A percentile compares a stretch with the other conserved stretches of the same genome.
Conservation (phyloP, 2,329 filamentous ascomycete species). For the Fusarium tanahbumbuense region DNA sequence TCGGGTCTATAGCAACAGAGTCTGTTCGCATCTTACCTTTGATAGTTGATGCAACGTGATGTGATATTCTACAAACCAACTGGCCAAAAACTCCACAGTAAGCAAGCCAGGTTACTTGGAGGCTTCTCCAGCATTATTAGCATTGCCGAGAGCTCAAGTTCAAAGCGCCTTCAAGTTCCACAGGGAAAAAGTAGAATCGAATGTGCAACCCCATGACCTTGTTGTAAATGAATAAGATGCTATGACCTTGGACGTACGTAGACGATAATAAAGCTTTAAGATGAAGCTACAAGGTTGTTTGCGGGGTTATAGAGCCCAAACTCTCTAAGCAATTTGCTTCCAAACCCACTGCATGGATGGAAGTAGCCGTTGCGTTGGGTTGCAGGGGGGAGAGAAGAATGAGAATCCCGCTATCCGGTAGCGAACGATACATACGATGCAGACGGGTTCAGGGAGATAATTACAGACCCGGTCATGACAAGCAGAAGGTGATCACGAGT, state of each 20-base stretch:
- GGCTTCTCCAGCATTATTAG: neutral
- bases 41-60: conserved; percentile 30
- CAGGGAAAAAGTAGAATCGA: neutral
- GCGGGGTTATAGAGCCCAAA: conserved; percentile 31
- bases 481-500: conserved; percentile 21
- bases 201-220: conserved; percentile 25
- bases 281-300: conserved; percentile 36
- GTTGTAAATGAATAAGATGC: conserved; percentile 13
- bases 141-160: conserved; percentile 11
- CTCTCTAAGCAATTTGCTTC: conserved; percentile 31
- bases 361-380: neutral
- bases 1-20: neutral
- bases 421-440: conserved; percentile 20
- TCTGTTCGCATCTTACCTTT: conserved; percentile 12
- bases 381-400: conserved; percentile 27
- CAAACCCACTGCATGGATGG: conserved; percentile 24
- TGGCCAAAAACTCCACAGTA: conserved; percentile 27
- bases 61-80: conserved; percentile 22
- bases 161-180: conserved; percentile 12
- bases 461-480: conserved; percentile 6
- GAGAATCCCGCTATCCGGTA: conserved; percentile 21
- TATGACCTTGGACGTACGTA: conserved; percentile 22
- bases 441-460: neutral
- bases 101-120: conserved; percentile 1
- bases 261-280: conserved; percentile 4